Evolutionary conservation across 106 monocot genomes (phyloP).

Genomic region (Allium fistulosum): DNA sequence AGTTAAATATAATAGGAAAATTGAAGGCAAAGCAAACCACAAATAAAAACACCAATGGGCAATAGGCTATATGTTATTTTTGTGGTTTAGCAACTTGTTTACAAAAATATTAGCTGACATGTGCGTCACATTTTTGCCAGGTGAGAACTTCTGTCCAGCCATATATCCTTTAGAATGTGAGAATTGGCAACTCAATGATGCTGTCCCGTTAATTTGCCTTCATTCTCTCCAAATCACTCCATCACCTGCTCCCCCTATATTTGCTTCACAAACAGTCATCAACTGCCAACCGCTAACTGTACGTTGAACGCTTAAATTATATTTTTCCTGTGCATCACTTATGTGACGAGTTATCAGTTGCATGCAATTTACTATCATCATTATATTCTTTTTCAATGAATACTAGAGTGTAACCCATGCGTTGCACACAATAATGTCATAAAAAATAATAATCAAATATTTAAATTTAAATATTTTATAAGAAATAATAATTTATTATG

Average conservation of each 20-base stretch:
- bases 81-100: background rate
- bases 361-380: no score
- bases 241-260: conserved; percentile 66
- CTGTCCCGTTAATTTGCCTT: conserved; percentile 61
- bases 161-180: conserved; percentile 83
- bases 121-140: conserved; percentile 24
- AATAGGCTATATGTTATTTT: no score
- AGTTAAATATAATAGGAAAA: no score
- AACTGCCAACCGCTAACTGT: conserved; percentile 86
- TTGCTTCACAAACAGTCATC: conserved; percentile 83
- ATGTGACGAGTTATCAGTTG: no score
- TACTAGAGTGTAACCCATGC: no score
- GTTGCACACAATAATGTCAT: no score
- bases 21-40: no score
- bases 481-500: no score
- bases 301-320: conserved; percentile 4
- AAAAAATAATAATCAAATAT: no score
- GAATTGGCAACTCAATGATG: conserved; percentile 28
- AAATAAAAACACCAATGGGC: no score
- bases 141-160: conserved; percentile 77
- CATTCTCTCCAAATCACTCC: conserved; percentile 86
- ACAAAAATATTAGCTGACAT: conserved; percentile 4
- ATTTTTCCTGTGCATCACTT: background rate
- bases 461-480: no score
- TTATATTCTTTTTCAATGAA: no score